These are phyloP conservation scores for Sanghuangporus weigelae DNA, from an alignment of 1,284 basidiomycete genomes.

Conservation along the genomic window DNA sequence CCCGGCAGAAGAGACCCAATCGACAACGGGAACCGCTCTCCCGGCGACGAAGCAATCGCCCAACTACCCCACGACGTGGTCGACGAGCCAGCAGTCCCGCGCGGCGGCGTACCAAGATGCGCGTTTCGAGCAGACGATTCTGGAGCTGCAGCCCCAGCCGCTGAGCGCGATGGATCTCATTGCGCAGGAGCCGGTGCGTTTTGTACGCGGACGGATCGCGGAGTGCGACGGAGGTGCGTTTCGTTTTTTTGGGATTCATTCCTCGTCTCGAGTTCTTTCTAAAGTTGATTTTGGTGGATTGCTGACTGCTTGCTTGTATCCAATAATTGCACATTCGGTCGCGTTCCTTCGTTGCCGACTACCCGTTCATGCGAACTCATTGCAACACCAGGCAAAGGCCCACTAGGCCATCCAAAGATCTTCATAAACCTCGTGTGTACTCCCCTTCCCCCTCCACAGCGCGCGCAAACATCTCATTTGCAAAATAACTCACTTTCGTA, in stretches of 20 bases:
- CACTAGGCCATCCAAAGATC: constrained; percentile 94
- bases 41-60: constrained; percentile 30
- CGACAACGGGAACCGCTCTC: constrained; percentile 21
- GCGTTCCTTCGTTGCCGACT: too few relatives aligned
- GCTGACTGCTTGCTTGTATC: neutral
- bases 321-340: too few relatives aligned
- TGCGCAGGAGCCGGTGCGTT: constrained; percentile 76
- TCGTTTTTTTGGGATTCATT: neutral
- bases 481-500: constrained; percentile 14
- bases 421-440: constrained; percentile 85
- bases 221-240: constrained; percentile 90
- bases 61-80: constrained; percentile 37
- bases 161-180: constrained; percentile 90
- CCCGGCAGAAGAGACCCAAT: constrained; percentile 22
- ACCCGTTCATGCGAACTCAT: neutral
- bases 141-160: constrained; percentile 87
- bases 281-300: neutral
- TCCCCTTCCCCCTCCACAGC: constrained; percentile 1
- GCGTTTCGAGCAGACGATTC: constrained; percentile 87
- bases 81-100: constrained; percentile 30
- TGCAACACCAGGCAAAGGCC: constrained; percentile 71
- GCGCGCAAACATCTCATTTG: constrained; percentile 7
- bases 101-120: constrained; percentile 46
- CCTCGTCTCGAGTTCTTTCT: neutral
- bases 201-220: constrained; percentile 79